Evolutionary conservation across 1,284 basidiomycete species (phyloP), one percentile per base, ranked within the genome.

Genomic region (Pulveroboletus sp.): DNA sequence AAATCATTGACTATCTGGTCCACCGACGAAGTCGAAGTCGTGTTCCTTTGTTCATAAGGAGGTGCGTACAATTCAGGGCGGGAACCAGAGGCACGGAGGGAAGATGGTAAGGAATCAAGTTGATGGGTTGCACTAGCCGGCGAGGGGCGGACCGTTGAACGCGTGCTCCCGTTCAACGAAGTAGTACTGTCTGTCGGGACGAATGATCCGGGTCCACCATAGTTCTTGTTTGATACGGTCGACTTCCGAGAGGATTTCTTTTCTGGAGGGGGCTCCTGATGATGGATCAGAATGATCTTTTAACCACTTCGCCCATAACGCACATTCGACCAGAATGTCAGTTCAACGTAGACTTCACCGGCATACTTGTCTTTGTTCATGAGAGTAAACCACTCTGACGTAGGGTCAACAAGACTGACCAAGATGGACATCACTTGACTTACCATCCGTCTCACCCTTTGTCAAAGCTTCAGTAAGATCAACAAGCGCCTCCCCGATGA

Each of bases 301-400:
- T 45, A 35, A 20, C 9, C n/a, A 49, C 36, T 31, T 45, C 9
- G 35, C 36, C n/a, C 31, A 47, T n/a, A 11, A 84, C 91, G 65
- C 62, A 96, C 94, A 71, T 96, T 95, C 5, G 93, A 94, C 86
- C 91, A 98, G 76, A 96, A 98, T 0, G 95, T 98, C 69, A 97
- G 74, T 72, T 98, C 96, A 24, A 98, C 78, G 68, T 96, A 97
- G 20, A 98, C 86, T 71, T 97, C 95, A 5, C 95, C 95, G 44
- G 88, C 86, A 73, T 96, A 97, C 65, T 95, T 93, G 62, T 92
- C 92, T 75, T 96, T 97, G 76, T 90, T 82, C 71, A 82, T 83
- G 36, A 98, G 78, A 18, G 87, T 89, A 69, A 97, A 96, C 96
- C 96, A 99, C 71, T 98, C 96, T 97, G 69, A 22, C 3, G 42